These are phyloP conservation scores for Marvania coccoides DNA, from an alignment of 139 green algal genomes.

Conservation along the genomic window DNA sequence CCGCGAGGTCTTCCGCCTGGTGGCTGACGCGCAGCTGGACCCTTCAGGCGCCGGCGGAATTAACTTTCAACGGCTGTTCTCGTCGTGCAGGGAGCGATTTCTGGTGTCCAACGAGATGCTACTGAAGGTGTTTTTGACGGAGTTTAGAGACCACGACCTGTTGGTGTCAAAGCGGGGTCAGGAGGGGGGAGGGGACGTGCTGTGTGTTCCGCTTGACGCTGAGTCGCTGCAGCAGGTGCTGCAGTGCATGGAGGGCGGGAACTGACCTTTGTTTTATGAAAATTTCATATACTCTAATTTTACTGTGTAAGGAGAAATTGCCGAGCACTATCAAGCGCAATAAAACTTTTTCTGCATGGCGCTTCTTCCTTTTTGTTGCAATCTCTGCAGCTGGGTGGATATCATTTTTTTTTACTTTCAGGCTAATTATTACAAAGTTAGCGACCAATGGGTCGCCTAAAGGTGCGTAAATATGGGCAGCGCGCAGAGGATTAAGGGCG, in stretches of 20 bases:
- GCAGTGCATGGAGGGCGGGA: slow-evolving; percentile 24
- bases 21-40: slow-evolving; percentile 62
- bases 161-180: slow-evolving; percentile 32
- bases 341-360: too few relatives aligned
- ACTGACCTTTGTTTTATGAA: too few relatives aligned
- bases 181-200: slow-evolving; percentile 49
- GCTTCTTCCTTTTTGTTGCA: too few relatives aligned
- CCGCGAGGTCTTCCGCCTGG: slow-evolving; percentile 58
- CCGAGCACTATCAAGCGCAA: too few relatives aligned
- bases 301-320: too few relatives aligned
- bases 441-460: too few relatives aligned
- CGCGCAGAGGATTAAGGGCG: too few relatives aligned
- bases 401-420: too few relatives aligned
- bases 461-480: too few relatives aligned
- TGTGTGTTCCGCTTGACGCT: slow-evolving; percentile 47
- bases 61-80: slow-evolving; percentile 26
- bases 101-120: slow-evolving; percentile 67
- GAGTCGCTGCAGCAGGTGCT: slow-evolving; percentile 29
- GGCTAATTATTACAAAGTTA: too few relatives aligned
- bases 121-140: slow-evolving; percentile 65
- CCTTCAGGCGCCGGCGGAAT: background rate
- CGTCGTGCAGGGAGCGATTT: slow-evolving; percentile 76
- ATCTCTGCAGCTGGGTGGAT: too few relatives aligned
- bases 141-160: slow-evolving; percentile 85
- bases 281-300: too few relatives aligned